Conservation (phyloP, 345 rosid species). For the Orychophragmus violaceus region DNA sequence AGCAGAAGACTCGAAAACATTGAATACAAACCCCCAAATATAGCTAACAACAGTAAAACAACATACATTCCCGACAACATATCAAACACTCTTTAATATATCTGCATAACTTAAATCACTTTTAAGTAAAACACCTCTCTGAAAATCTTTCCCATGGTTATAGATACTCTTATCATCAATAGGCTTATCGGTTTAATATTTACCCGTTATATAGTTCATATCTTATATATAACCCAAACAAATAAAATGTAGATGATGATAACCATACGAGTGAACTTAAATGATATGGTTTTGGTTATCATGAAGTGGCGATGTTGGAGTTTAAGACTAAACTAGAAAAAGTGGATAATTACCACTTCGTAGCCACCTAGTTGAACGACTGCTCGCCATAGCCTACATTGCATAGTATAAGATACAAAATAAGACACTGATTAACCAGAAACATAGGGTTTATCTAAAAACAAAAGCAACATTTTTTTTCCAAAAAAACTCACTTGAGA, state of each 20-base stretch:
- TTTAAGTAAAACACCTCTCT: neutral
- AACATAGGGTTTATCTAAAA: neutral
- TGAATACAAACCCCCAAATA: neutral
- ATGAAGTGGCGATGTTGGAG: slow-evolving; percentile 6
- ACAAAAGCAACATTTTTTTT: slow-evolving; percentile 15
- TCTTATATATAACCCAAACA: neutral
- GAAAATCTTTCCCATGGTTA: slow-evolving; percentile 2
- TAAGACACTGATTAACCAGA: slow-evolving; percentile 13
- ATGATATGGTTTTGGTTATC: slow-evolving; percentile 4
- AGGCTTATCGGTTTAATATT: neutral
- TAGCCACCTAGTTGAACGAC: slow-evolving; percentile 81
- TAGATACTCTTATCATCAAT: neutral
- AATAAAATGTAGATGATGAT: neutral
- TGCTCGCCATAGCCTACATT: slow-evolving; percentile 75
- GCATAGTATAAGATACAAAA: slow-evolving; percentile 7
- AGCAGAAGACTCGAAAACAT: neutral
- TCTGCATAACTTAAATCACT: neutral
- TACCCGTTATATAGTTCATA: slow-evolving; percentile 3
- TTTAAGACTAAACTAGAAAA: neutral
- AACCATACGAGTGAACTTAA: too few species aligned
- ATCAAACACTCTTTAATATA: slow-evolving; percentile 10
- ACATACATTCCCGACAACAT: neutral
- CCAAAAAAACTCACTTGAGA: slow-evolving; percentile 54
- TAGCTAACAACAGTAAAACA: neutral
- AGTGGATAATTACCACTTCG: slow-evolving; percentile 58